Conservation (phyloP, 768 basidiomycete species). For the Scleroderma citrinum region DNA sequence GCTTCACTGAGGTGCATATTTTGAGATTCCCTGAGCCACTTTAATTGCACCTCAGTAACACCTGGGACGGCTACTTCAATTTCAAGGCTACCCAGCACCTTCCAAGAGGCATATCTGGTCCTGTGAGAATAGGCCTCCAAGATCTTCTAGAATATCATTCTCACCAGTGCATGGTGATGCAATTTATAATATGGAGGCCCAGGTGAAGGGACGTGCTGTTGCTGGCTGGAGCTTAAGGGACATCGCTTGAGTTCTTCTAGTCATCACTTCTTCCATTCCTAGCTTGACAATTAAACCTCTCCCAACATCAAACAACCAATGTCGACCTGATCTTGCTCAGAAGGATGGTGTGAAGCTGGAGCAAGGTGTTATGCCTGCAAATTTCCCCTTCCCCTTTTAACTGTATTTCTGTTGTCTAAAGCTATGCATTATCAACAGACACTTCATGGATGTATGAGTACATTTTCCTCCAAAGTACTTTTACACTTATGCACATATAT, state of each 20-base stretch:
- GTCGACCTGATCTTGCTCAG: constrained; percentile 70
- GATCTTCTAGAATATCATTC: constrained; percentile 23
- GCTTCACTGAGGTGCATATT: constrained; percentile 43
- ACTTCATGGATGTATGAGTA: no score
- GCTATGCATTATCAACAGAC: no score
- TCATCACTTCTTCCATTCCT: constrained; percentile 35
- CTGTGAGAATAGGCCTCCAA: constrained; percentile 53
- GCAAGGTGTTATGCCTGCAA: no score
- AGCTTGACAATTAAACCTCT: constrained; percentile 50
- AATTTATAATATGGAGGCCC: constrained; percentile 7
- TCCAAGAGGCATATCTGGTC: constrained; percentile 49
- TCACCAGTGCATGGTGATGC: constrained; percentile 6
- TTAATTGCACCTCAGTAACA: constrained; percentile 63
- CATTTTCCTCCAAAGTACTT: no score
- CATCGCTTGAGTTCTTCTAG: constrained; percentile 23
- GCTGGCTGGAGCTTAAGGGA: not conserved
- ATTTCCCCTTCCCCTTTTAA: no score
- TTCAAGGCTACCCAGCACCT: constrained; percentile 53
- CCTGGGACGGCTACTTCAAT: constrained; percentile 65
- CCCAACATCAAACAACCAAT: constrained; percentile 58
- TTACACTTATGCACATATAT: no score
- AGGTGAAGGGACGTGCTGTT: not conserved
- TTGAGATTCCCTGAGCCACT: constrained; percentile 63
- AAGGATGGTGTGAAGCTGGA: constrained; percentile 75
- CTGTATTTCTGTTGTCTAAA: no score